Base-by-base conservation (phyloP, 108 stramenopile genomes). In the Schizochytrium sp. region DNA sequence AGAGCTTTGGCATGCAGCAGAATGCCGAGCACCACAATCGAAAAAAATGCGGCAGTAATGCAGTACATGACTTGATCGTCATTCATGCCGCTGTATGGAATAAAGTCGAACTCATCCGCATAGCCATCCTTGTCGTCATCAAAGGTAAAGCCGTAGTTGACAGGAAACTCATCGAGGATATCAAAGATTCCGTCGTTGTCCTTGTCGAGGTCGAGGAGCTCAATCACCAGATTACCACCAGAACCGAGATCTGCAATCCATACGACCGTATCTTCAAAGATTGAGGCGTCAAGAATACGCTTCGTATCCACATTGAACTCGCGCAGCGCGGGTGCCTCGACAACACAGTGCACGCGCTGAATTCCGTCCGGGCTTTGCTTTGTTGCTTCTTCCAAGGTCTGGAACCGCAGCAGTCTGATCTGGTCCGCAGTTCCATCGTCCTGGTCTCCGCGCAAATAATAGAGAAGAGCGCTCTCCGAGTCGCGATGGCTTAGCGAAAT, bases 121-220 rank as follows among this genome's bases (percentile, higher is more conserved):
- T 53, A 47, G 4, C 76, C 76, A 34, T 83, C 76, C n/a, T 53
- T 23, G 51, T 83, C 76, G 0, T 21, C 45, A 23, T 83, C 76
- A 83, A 53, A 53, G 4, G 48, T n/a, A 34, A 83, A 83, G 0
- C 51, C 51, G 51, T 83, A 34, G 51, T 83, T 83, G 10, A 83
- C 12, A 8, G 76, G 76, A 34, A 83, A 83, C 14, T 83, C 48
- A 34, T 83, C 76, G 3, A 83, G 25, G 19, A 83, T 83, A 34
- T 83, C 76, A 23, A 83, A 83, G 28, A 83, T 23, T n/a, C 51
- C 76, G 28, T 83, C 76, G 28, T 83, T 83, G 76, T 83, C 76
- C 48, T 83, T 83, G 51, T 83, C 76, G 3, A 83, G 51, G 23
- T 83, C 76, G 23, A 83, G 45, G 51, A 83, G 76, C 51, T 83